Conservation (phyloP, 768 basidiomycete species). For the Leccinellum albellum region DNA sequence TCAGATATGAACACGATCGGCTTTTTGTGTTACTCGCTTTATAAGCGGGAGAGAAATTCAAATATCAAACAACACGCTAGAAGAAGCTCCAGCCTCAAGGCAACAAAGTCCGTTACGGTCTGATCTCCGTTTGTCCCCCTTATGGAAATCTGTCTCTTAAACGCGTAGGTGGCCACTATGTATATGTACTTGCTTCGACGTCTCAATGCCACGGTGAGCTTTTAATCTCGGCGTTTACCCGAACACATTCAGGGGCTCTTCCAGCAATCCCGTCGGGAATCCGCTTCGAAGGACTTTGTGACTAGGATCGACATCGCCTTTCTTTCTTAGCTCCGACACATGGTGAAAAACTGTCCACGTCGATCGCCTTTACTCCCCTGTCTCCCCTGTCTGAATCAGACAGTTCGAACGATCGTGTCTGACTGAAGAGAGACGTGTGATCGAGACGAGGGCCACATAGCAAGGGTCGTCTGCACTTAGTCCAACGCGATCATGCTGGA, state of each 20-base stretch:
- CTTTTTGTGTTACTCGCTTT: background rate
- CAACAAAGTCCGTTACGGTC: background rate
- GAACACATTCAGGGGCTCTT: background rate
- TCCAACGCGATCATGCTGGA: background rate
- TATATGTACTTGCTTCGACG: background rate
- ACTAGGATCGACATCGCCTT: background rate
- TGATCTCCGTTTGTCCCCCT: background rate
- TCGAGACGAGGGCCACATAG: background rate
- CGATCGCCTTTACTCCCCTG: background rate
- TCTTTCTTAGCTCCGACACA: background rate
- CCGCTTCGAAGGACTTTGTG: background rate
- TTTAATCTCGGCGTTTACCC: background rate
- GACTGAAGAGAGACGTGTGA: background rate
- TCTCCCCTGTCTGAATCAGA: background rate
- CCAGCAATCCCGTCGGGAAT: slow-evolving; percentile 4
- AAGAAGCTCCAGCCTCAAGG: slow-evolving; percentile 3
- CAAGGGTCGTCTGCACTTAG: background rate
- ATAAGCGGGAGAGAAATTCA: background rate
- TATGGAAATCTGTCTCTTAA: background rate
- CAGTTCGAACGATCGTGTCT: background rate
- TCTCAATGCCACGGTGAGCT: background rate
- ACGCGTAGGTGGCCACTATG: no score
- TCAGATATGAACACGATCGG: background rate
- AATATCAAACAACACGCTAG: background rate
- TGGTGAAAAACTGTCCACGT: no score